Percentiles rank a stretch among this genome's conserved stretches.
Conservation (phyloP, 2,329 filamentous ascomycete species). For the Paecilomyces niveus region DNA sequence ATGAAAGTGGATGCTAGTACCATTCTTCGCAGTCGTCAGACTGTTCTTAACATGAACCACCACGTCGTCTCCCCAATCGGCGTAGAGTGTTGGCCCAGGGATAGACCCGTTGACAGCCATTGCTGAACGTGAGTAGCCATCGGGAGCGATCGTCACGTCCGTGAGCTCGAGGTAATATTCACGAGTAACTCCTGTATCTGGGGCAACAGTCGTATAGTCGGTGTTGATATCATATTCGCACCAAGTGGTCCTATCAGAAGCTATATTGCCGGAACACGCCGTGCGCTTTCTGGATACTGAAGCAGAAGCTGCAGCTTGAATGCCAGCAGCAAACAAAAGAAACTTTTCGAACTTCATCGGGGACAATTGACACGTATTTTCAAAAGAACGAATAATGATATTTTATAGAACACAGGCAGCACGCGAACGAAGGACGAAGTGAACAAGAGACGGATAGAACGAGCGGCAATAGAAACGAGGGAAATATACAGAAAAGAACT, state of each 20-base stretch:
- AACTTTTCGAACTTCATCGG: too few species aligned
- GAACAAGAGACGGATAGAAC: too few species aligned
- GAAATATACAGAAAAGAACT: too few species aligned
- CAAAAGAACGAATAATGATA: too few species aligned
- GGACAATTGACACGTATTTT: too few species aligned
- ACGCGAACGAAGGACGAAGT: too few species aligned
- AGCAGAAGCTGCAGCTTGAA: too few species aligned
- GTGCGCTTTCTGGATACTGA: too few species aligned
- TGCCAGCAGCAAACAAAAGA: too few species aligned
- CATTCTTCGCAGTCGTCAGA: slow-evolving; percentile 6
- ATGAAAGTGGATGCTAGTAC: slow-evolving; percentile 14
- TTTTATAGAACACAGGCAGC: too few species aligned
- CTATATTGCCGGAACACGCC: not conserved
- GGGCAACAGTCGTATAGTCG: slow-evolving; percentile 6
- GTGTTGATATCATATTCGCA: slow-evolving; percentile 5
- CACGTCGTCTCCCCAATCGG: slow-evolving; percentile 27
- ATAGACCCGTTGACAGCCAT: slow-evolving; percentile 26
- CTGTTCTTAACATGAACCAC: slow-evolving; percentile 21
- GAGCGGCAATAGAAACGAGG: too few species aligned
- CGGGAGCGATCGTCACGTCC: slow-evolving; percentile 16
- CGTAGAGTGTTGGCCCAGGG: slow-evolving; percentile 25
- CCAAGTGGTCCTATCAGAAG: slow-evolving; percentile 1
- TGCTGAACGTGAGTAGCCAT: slow-evolving; percentile 17
- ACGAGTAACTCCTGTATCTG: slow-evolving; percentile 18
- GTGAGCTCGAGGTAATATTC: slow-evolving; percentile 22